Conservation (phyloP, 1,284 basidiomycete species). For the Apiotrichum akiyoshidainum region DNA sequence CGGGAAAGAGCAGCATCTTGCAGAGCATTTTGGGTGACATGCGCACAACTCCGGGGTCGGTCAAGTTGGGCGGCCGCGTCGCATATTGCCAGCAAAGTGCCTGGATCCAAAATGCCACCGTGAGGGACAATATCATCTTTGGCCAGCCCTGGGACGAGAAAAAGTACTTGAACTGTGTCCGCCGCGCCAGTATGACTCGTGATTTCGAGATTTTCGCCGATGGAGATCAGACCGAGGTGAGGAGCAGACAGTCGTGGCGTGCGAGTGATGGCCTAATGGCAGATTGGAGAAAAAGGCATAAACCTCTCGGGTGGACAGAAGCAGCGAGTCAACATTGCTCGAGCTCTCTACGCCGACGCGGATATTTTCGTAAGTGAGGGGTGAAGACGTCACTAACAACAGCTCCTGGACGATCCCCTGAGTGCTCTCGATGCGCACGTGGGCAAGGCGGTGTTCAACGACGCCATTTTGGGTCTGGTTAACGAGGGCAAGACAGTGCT, state of each 20-base stretch:
- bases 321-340: conserved; percentile 61
- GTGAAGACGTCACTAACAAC: background rate
- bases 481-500: conserved; percentile 67
- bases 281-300: conserved; percentile 46
- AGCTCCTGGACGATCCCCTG: conserved; percentile 75
- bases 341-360: conserved; percentile 78
- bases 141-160: conserved; percentile 66
- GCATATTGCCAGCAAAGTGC: conserved; percentile 73
- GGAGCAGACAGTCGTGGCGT: conserved; percentile 58
- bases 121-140: conserved; percentile 61
- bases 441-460: conserved; percentile 77
- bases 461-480: conserved; percentile 66
- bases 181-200: conserved; percentile 61
- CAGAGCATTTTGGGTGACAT: conserved; percentile 70
- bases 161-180: conserved; percentile 65
- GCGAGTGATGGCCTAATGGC: too few relatives aligned
- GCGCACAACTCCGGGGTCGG: conserved; percentile 57
- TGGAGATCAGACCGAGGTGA: conserved; percentile 66
- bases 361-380: conserved; percentile 60
- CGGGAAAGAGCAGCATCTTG: conserved; percentile 63
- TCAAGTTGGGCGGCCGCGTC: conserved; percentile 65
- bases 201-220: conserved; percentile 70
- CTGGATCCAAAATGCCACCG: conserved; percentile 81
- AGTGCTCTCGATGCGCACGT: conserved; percentile 82
- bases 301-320: conserved; percentile 49